Conservation (phyloP, 2,329 filamentous ascomycete genomes). For the Fusarium penzigii region DNA sequence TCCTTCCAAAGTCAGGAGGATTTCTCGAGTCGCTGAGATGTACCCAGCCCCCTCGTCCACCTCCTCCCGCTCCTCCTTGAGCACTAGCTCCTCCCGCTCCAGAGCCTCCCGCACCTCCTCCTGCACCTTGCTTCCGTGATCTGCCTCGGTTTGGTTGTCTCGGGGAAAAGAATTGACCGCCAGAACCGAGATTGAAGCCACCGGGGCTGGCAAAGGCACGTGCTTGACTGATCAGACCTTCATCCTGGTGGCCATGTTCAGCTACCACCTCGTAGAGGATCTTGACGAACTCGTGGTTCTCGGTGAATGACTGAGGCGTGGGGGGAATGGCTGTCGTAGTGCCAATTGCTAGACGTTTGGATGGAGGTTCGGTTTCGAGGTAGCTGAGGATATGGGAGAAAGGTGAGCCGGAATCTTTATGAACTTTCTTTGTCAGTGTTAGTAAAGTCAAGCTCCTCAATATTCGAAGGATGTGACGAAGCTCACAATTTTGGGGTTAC, state of each 20-base stretch:
- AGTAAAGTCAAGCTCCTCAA: constrained; percentile 1
- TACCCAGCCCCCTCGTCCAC: constrained; percentile 61
- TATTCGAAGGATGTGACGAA: background rate
- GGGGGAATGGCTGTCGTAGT: constrained; percentile 60
- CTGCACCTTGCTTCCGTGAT: constrained; percentile 38
- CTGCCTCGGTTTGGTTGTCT: constrained; percentile 37
- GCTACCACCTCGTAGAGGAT: constrained; percentile 60
- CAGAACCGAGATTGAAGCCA: constrained; percentile 52
- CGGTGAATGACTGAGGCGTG: constrained; percentile 59
- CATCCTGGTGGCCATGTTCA: constrained; percentile 58
- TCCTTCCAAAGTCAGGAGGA: constrained; percentile 66
- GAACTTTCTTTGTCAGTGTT: constrained; percentile 53
- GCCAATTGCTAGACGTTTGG: constrained; percentile 56
- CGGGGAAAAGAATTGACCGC: constrained; percentile 51
- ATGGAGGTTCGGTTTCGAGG: constrained; percentile 59
- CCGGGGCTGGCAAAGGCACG: constrained; percentile 61
- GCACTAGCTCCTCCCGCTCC: constrained; percentile 57
- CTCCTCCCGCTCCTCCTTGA: constrained; percentile 64
- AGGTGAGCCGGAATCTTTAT: constrained; percentile 48
- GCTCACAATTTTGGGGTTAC: constrained; percentile 57
- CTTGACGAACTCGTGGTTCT: constrained; percentile 60
- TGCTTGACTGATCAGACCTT: constrained; percentile 56
- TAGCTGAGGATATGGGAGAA: constrained; percentile 58
- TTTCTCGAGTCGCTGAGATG: constrained; percentile 66
- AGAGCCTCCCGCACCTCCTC: constrained; percentile 42